phyloP scores from a whole-genome alignment of 179 eudicot genomes.

The Amaranthus tricolor region DNA sequence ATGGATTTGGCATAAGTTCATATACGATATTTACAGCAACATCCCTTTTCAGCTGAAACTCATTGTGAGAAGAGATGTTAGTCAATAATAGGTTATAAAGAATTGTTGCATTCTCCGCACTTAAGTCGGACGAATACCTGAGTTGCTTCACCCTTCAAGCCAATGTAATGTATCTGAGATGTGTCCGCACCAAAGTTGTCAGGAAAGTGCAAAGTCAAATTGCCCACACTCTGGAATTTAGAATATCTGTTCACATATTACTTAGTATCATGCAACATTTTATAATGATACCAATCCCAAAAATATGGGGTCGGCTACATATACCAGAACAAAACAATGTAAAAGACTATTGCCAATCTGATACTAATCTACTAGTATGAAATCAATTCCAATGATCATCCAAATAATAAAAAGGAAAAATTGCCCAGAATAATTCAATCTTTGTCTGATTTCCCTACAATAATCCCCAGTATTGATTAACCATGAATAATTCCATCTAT shows the following conservation, averaged over 20 bases:
- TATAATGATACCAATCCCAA: too few species aligned
- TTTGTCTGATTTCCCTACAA: too few species aligned
- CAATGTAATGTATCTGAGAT: constrained; percentile 87
- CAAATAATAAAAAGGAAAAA: too few species aligned
- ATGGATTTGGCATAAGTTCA: constrained; percentile 93
- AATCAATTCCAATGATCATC: too few species aligned
- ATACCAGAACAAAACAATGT: too few species aligned
- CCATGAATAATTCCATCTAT: too few species aligned
- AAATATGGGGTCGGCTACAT: too few species aligned
- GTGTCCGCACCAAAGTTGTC: constrained; percentile 88
- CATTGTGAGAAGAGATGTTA: constrained; percentile 6
- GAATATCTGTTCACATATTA: constrained; percentile 55
- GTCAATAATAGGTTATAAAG: neutral
- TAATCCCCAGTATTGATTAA: too few species aligned
- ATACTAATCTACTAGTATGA: too few species aligned
- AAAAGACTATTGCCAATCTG: too few species aligned
- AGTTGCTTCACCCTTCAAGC: constrained; percentile 96
- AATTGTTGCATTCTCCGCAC: neutral
- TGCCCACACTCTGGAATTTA: constrained; percentile 90
- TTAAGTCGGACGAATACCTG: constrained; percentile 46
- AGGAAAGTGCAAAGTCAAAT: constrained; percentile 90
- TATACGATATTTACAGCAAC: constrained; percentile 90
- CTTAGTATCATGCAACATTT: neutral
- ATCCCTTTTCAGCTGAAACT: constrained; percentile 85
- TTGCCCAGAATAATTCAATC: too few species aligned